Conservation (phyloP, 768 basidiomycete genomes). For the Russula sp. region DNA sequence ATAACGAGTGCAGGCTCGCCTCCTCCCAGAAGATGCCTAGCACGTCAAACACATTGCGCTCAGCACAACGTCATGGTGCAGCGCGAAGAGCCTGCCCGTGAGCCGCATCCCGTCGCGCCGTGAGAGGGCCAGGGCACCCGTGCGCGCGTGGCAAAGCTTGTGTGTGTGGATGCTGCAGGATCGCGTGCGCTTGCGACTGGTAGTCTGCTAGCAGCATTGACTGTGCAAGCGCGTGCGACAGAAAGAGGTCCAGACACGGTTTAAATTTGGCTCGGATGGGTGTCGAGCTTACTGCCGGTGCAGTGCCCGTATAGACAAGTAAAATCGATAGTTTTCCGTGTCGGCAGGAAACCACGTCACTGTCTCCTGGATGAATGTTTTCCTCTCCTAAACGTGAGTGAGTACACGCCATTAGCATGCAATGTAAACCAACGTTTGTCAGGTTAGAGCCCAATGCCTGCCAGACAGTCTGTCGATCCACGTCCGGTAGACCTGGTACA, state of each 20-base stretch:
- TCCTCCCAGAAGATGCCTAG: constrained; percentile 96
- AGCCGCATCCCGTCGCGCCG: constrained; percentile 82
- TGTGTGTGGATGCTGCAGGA: constrained; percentile 71
- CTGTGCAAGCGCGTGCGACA: constrained; percentile 91
- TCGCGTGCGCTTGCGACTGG: constrained; percentile 69
- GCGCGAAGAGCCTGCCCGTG: constrained; percentile 47
- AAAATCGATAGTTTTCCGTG: too few relatives aligned
- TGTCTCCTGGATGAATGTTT: too few relatives aligned
- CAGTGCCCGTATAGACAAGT: not conserved
- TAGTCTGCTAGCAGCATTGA: constrained; percentile 88
- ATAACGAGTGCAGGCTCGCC: constrained; percentile 80
- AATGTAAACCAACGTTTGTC: too few relatives aligned
- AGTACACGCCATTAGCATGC: too few relatives aligned
- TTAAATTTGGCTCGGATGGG: too few relatives aligned
- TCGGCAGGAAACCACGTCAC: too few relatives aligned
- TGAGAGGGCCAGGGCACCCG: constrained; percentile 68
- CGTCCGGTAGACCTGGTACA: too few relatives aligned
- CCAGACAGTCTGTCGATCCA: too few relatives aligned
- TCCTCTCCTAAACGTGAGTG: too few relatives aligned
- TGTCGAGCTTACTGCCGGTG: constrained; percentile 11
- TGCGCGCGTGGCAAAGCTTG: constrained; percentile 73
- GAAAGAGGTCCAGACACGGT: constrained; percentile 57
- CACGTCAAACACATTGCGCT: constrained; percentile 88
- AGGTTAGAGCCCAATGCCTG: too few relatives aligned
- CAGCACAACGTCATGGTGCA: constrained; percentile 84